Evolutionary conservation across 495 filamentous ascomycete genomes (phyloP), one percentile per base, ranked within the genome.

Genomic region (Penicillium angulare): DNA sequence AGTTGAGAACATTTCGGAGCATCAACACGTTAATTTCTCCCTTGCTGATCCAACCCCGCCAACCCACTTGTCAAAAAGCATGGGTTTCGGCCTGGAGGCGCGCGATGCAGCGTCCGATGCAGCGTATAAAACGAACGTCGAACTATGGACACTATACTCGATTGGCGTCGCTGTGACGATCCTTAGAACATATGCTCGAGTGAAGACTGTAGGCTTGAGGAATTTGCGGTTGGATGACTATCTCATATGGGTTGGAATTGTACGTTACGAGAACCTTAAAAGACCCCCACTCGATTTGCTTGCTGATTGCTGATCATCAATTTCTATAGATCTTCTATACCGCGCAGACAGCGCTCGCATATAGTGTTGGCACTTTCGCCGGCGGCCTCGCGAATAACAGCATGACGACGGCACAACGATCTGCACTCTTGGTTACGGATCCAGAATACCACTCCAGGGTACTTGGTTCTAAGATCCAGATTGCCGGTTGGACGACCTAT

Each of bases 401-500:
- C 20, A 78, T 82, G 69, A 79, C 75, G 4, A 61, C 67, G 17
- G 68, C 58, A 1, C 60, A 78, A 27, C 64, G 79, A 23, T 63
- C 57, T 5, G 52, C 59, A n/a, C 57, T 82, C 1, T 60, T 65
- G 1, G 63, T 65, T 0, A 40, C 58, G 16, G 55, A 63, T 33
- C 49, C 49, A 3, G 76, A 79, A 50, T 76, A 74, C 46, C 29
- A 46, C 10, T 31, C 61, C 20, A 65, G 79, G 22, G 74, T 78
- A 0, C 64, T 66, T 24, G 79, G 79, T 2, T 79, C 77, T 3
- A 81, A 81, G 43, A 73, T 71, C 7, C 76, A 84, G 49, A 59
- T 83, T 5, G 71, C 74, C 1, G 77, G 78, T 2, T 81, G 79
- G 79, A 72, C 69, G 6, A 64, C 71, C 0, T 83, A 83, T 52